Conservation (phyloP, 805 yeast species). For the Kodamaea neixiangensis region DNA sequence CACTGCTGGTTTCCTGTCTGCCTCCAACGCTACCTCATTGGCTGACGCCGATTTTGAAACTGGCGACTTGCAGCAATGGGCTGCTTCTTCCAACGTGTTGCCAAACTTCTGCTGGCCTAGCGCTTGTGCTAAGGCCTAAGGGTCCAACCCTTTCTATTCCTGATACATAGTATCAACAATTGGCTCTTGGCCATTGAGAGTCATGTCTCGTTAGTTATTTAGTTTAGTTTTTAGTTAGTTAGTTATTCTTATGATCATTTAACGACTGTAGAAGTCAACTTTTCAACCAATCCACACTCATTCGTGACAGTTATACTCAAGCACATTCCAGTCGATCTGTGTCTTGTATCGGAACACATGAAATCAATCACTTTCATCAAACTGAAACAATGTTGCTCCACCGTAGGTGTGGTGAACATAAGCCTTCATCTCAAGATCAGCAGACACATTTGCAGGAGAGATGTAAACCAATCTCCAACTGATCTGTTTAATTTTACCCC, state of each 20-base stretch:
- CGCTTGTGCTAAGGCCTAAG: not conserved
- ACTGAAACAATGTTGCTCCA: too few relatives aligned
- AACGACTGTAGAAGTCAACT: not conserved
- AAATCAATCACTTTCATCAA: too few relatives aligned
- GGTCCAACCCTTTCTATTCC: not conserved
- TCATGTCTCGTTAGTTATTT: not conserved
- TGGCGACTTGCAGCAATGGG: conserved; percentile 7
- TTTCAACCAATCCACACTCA: too few relatives aligned
- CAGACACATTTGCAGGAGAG: too few relatives aligned
- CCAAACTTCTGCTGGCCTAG: conserved; percentile 11
- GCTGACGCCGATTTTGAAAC: conserved; percentile 11
- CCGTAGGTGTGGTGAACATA: too few relatives aligned
- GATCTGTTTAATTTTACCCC: too few relatives aligned
- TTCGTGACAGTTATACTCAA: too few relatives aligned
- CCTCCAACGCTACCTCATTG: conserved; percentile 10
- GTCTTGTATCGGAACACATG: too few relatives aligned
- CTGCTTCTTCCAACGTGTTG: conserved; percentile 9
- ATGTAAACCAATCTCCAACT: too few relatives aligned
- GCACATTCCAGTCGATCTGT: too few relatives aligned
- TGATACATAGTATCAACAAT: conserved; percentile 1
- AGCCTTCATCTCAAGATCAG: too few relatives aligned
- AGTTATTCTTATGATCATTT: not conserved
- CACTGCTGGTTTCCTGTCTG: conserved; percentile 7
- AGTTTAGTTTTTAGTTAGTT: not conserved
- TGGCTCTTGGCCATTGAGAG: conserved; percentile 5